Base-by-base conservation (phyloP, 805 yeast species). In the Candida michaelii region DNA sequence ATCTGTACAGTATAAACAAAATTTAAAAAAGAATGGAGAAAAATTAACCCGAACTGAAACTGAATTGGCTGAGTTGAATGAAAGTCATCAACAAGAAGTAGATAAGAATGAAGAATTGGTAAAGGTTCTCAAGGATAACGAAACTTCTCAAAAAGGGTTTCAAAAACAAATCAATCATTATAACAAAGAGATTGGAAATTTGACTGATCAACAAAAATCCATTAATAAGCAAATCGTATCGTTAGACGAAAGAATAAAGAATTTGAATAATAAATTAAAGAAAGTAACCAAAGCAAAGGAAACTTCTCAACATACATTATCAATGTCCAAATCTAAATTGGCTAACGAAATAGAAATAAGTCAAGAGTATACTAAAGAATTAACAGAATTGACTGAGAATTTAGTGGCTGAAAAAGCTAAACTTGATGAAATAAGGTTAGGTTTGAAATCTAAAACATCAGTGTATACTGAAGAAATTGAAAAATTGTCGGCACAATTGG, bases 221-320 rank as follows among this genome's bases (percentile, higher is more conserved):
- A 35, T 60, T 11, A 62, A 61, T 45, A 76, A 80, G 40, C 77
- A 76, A 13, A 78, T 73, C 41, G 88, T 87, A 10, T 75, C 90
- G 3, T 62, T 79, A 41, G 90, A 88, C 50, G 97, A 91, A 62
- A 84, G 81, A 60, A 65, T 75, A 40, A 89, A 85, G 61, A 87
- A 85, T 58, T 60, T 81, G 32, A 73, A 65, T 24, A 70, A 66
- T 25, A 85, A 84, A 53, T 71, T 70, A 32, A 77, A 74, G 50
- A 86, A 85, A 52, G 67, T 80, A 1, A 73, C 70, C 40, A 85
- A 84, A 52, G 60, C 75, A 0, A 66, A 81, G 31, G 71, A 71
- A 13, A 54, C 71, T 2, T 77, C 83, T 37, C 67, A 66, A 10
- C 69, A 69, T 24, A 61, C 75, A 0, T 53, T 79, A 5, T 59